A percentile compares a stretch with the other conserved stretches of the same genome.
These are phyloP conservation scores for Phytomonas francai DNA, from an alignment of 208 protist species.

Conservation along the genomic window DNA sequence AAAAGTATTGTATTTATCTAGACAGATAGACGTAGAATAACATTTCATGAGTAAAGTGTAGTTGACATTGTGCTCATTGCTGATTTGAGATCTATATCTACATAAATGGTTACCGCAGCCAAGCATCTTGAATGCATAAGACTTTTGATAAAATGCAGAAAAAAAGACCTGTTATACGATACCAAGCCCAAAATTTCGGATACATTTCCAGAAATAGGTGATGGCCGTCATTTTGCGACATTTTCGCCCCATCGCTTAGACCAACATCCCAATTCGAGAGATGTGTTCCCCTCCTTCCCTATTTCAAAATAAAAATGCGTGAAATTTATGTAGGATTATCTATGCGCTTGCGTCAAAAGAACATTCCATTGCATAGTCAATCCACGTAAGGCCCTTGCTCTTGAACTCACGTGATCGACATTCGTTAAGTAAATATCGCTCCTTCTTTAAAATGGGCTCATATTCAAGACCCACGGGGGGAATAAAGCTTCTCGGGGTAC, in stretches of 20 bases:
- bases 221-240: background rate
- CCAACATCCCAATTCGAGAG: background rate
- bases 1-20: background rate
- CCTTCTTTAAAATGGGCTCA: constrained; percentile 48
- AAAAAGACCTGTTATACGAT: background rate
- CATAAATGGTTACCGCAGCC: background rate
- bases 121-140: background rate
- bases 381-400: constrained; percentile 39
- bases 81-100: background rate
- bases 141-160: background rate
- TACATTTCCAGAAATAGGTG: background rate
- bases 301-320: constrained; percentile 12
- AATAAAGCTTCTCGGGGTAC: constrained; percentile 53
- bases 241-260: background rate
- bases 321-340: constrained; percentile 3
- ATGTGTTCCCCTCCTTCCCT: background rate
- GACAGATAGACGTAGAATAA: background rate
- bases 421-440: constrained; percentile 63
- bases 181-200: background rate
- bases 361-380: constrained; percentile 25
- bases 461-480: constrained; percentile 63
- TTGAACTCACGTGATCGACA: constrained; percentile 40
- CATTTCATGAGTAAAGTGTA: background rate
- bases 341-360: constrained; percentile 6
- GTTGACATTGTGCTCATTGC: background rate